Evolutionary conservation across 257 asterid species (phyloP), one percentile per base, ranked within the genome.

Genomic region (Linderniella brevidens): DNA sequence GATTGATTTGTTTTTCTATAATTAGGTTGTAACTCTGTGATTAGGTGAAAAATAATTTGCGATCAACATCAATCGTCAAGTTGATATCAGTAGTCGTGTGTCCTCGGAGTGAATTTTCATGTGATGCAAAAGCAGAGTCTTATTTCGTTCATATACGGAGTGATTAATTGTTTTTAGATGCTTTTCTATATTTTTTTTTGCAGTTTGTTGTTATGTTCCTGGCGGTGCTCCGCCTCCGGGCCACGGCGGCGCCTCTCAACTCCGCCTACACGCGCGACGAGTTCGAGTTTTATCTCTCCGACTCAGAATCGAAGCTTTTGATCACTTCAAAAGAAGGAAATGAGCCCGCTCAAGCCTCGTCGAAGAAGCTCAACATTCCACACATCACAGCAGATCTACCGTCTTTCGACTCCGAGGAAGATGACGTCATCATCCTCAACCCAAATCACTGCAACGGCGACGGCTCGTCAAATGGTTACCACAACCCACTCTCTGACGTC

Each of bases 201-300:
- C 94, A 90, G 98, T 81, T 62, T 19, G 76, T 90, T 20, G 65
- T 90, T 17, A 68, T 64, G 86, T 90, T 90, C 68, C 41, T 90
- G 73, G 80, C 96, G 4, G 94, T 81, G 55, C 65, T 77, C 50
- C 92, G 99, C 11, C 86, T 63, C 49, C 64, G 92, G 42, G 99
- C 96, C 0, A 90, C 92, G 52, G 99, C 92, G 36, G 99, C 94
- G 49, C 99, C 99, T 37, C 69, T 90, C 48, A 90, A 90, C 58
- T 55, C 92, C 15, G 96, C 96, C 15, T 90, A 90, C 78, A 85
- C 95, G 15, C 70, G 62, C 5, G 99, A 90, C 19, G 99, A 90
- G 56, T 85, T 90, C 66, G 93, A 79, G 53, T 90, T 85, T 58
- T 90, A 90, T 61, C 42, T 90, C 36, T 81, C 94, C 0, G 99